Conservation (phyloP, 1,284 basidiomycete species). For the Boletus smithii region DNA sequence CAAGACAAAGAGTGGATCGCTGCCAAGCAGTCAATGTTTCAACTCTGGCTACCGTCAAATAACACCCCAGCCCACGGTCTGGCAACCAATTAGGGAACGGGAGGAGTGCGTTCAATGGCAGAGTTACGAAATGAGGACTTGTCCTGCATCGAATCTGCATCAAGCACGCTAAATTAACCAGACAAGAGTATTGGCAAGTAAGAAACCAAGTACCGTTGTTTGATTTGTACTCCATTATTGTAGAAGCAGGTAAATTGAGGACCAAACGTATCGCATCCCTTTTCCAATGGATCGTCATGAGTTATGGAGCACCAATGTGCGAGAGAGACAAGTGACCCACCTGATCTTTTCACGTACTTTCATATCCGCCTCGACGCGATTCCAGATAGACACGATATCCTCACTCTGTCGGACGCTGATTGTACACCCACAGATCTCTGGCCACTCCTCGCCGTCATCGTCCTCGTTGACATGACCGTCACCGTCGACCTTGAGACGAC, state of each 20-base stretch:
- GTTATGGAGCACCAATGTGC: not conserved
- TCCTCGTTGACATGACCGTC: constrained; percentile 36
- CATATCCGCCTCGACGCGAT: constrained; percentile 62
- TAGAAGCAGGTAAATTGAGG: constrained; percentile 64
- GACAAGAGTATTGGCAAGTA: not conserved
- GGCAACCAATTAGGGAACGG: constrained; percentile 23
- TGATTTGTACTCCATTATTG: constrained; percentile 81
- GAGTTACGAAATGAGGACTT: constrained; percentile 75
- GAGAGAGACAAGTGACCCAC: constrained; percentile 42
- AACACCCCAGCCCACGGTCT: not conserved
- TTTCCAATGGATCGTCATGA: not conserved
- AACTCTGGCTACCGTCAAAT: constrained; percentile 1
- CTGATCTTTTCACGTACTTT: constrained; percentile 69
- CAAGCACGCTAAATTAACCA: not conserved
- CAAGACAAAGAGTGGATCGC: constrained; percentile 1
- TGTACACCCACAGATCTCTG: constrained; percentile 81
- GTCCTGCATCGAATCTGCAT: constrained; percentile 76
- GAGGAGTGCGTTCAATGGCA: constrained; percentile 53
- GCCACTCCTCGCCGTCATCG: constrained; percentile 48
- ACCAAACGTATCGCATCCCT: constrained; percentile 70
- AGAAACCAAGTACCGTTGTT: constrained; percentile 61
- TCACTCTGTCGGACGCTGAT: constrained; percentile 80
- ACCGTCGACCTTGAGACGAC: constrained; percentile 23
- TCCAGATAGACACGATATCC: constrained; percentile 81
- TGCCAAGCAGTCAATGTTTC: not conserved